Evolutionary conservation across 371 early-diverging fungal species (phyloP).

Genomic region (Mortierella sp.): DNA sequence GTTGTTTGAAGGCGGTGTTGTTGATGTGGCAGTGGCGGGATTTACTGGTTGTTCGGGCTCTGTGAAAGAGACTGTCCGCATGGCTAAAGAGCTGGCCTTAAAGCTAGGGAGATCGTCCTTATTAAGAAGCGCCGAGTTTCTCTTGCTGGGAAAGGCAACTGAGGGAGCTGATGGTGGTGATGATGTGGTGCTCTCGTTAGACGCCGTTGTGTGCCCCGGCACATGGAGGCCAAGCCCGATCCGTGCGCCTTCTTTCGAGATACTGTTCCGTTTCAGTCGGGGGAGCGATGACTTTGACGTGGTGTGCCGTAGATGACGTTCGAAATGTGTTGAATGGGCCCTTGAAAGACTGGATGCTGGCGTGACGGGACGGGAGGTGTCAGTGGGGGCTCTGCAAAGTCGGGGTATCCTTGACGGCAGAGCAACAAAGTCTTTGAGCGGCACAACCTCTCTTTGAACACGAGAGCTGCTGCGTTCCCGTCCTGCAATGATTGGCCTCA

Average conservation of each 20-base stretch:
- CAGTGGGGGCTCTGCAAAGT: slow-evolving; percentile 36
- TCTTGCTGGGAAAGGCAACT: slow-evolving; percentile 27
- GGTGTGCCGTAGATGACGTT: slow-evolving; percentile 28
- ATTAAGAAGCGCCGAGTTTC: slow-evolving; percentile 17
- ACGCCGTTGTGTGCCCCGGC: background rate
- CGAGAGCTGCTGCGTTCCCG: slow-evolving; percentile 47
- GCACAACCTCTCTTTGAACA: slow-evolving; percentile 41
- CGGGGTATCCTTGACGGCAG: slow-evolving; percentile 48
- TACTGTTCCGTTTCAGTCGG: slow-evolving; percentile 34
- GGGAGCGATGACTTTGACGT: slow-evolving; percentile 47
- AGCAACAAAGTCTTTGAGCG: slow-evolving; percentile 54
- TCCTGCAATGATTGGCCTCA: slow-evolving; percentile 23
- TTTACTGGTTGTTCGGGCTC: slow-evolving; percentile 17
- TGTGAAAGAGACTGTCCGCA: slow-evolving; percentile 42
- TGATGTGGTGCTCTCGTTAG: slow-evolving; percentile 9
- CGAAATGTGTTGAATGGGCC: slow-evolving; percentile 39
- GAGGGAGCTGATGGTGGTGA: slow-evolving; percentile 24
- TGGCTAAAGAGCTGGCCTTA: slow-evolving; percentile 33
- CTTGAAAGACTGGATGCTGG: slow-evolving; percentile 46
- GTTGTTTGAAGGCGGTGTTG: background rate
- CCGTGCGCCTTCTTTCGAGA: slow-evolving; percentile 18
- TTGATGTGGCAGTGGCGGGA: background rate
- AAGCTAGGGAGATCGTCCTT: slow-evolving; percentile 41
- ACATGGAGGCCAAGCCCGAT: background rate
- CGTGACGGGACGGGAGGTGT: slow-evolving; percentile 33